A percentile compares a stretch with the other conserved stretches of the same genome.
Conservation (phyloP, 306 rosid genomes). For the Cucurbita ficifolia region DNA sequence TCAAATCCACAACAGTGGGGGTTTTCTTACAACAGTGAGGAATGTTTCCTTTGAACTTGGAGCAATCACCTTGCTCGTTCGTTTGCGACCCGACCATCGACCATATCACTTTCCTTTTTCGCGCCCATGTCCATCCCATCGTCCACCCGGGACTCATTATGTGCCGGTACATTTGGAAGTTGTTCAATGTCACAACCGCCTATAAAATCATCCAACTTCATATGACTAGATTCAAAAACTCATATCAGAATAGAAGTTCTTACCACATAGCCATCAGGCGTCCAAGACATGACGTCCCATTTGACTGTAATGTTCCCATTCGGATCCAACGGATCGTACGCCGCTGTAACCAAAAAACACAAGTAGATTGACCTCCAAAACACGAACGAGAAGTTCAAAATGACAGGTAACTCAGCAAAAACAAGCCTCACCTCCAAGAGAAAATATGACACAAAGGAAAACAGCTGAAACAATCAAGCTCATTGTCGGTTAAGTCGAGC, state of each 20-base stretch:
- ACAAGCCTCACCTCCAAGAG: constrained; percentile 36
- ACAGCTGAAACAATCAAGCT: constrained; percentile 32
- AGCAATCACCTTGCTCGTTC: constrained; percentile 94
- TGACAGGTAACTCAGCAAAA: not conserved
- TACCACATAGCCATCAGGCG: constrained; percentile 87
- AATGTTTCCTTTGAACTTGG: constrained; percentile 59
- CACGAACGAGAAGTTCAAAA: not conserved
- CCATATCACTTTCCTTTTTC: constrained; percentile 87
- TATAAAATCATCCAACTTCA: constrained; percentile 6
- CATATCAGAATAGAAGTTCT: not conserved
- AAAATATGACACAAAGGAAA: constrained; percentile 28
- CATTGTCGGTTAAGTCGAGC: constrained; percentile 15
- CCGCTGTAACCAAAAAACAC: constrained; percentile 25
- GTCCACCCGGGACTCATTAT: constrained; percentile 91
- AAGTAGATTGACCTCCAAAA: not conserved
- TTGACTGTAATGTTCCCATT: constrained; percentile 73
- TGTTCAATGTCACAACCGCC: constrained; percentile 63
- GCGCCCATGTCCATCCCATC: constrained; percentile 88
- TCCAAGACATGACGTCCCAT: constrained; percentile 96
- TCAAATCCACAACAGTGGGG: constrained; percentile 76
- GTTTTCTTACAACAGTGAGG: constrained; percentile 84
- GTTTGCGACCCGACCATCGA: constrained; percentile 63
- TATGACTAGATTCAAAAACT: not conserved
- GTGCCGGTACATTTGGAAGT: constrained; percentile 85
- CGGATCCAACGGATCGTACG: constrained; percentile 94